phyloP scores from a whole-genome alignment of 805 yeast genomes.

The Yarrowia divulgata region DNA sequence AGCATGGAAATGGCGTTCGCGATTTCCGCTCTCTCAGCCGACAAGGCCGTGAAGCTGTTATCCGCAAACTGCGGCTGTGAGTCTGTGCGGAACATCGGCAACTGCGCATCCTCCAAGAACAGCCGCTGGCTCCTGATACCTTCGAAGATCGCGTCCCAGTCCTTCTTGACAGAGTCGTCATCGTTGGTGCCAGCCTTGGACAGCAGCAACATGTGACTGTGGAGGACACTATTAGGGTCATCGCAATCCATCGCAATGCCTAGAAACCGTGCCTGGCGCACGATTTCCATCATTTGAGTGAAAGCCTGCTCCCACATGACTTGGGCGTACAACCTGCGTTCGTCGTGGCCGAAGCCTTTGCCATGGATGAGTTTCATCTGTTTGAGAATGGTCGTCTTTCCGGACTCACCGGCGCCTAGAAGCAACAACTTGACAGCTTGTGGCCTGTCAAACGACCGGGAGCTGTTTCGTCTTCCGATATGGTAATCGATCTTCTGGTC shows the following conservation, averaged over 20 bases:
- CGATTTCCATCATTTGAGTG: slow-evolving; percentile 78
- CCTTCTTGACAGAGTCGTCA: neutral
- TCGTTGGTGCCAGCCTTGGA: neutral
- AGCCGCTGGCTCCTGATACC: neutral
- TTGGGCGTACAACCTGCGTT: slow-evolving; percentile 78
- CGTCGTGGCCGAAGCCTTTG: slow-evolving; percentile 81
- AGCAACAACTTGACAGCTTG: slow-evolving; percentile 53
- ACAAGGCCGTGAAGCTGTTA: neutral
- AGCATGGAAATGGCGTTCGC: slow-evolving; percentile 73
- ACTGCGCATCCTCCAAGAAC: slow-evolving; percentile 16
- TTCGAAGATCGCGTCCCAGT: slow-evolving; percentile 16
- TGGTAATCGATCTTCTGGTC: slow-evolving; percentile 10
- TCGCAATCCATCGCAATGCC: slow-evolving; percentile 74
- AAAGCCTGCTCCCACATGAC: slow-evolving; percentile 94
- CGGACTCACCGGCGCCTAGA: slow-evolving; percentile 95
- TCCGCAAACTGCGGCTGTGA: slow-evolving; percentile 1
- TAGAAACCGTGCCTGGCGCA: slow-evolving; percentile 75
- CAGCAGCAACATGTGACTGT: neutral
- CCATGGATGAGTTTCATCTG: slow-evolving; percentile 87
- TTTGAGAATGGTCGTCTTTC: slow-evolving; percentile 90
- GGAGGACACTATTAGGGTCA: slow-evolving; percentile 41
- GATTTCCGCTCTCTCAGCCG: slow-evolving; percentile 50
- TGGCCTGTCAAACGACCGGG: slow-evolving; percentile 1
- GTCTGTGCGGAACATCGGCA: slow-evolving; percentile 14
- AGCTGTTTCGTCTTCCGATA: neutral